Conservation (phyloP, 768 basidiomycete species). For the Cyathus striatus region DNA sequence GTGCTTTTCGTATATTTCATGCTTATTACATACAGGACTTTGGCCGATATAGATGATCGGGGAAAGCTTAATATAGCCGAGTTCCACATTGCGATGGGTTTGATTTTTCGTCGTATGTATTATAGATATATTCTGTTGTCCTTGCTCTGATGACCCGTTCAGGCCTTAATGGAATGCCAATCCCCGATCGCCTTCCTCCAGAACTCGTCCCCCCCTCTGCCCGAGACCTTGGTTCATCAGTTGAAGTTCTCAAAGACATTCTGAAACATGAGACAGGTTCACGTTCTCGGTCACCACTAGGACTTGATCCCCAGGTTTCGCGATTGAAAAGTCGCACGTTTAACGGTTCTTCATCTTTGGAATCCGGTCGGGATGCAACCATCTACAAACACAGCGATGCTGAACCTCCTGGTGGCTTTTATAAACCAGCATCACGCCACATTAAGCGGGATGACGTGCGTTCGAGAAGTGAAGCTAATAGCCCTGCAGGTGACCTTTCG, state of each 20-base stretch:
- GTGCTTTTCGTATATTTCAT: neutral
- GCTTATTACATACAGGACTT: slow-evolving; percentile 50
- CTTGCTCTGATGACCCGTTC: slow-evolving; percentile 3
- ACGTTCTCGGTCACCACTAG: slow-evolving; percentile 57
- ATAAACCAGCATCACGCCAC: slow-evolving; percentile 79
- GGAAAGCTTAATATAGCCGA: slow-evolving; percentile 94
- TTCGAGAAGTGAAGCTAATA: slow-evolving; percentile 62
- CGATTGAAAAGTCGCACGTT: slow-evolving; percentile 71
- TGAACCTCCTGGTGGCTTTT: slow-evolving; percentile 57
- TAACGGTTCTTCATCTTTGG: slow-evolving; percentile 44
- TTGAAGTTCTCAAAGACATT: slow-evolving; percentile 83
- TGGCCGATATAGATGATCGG: slow-evolving; percentile 90
- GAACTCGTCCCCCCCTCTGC: slow-evolving; percentile 93
- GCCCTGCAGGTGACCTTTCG: slow-evolving; percentile 62
- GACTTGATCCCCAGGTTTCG: slow-evolving; percentile 53
- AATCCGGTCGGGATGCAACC: slow-evolving; percentile 77
- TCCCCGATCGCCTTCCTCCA: slow-evolving; percentile 81
- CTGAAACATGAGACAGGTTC: slow-evolving; percentile 83
- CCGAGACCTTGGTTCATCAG: slow-evolving; percentile 82
- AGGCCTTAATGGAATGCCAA: slow-evolving; percentile 90
- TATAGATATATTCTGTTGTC: slow-evolving; percentile 1
- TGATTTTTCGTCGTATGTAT: slow-evolving; percentile 89
- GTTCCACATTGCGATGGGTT: slow-evolving; percentile 97
- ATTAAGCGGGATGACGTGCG: slow-evolving; percentile 81
- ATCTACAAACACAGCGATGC: slow-evolving; percentile 82